These are phyloP conservation scores for Boletus patriciae DNA, from an alignment of 768 basidiomycete genomes.

Conservation along the genomic window DNA sequence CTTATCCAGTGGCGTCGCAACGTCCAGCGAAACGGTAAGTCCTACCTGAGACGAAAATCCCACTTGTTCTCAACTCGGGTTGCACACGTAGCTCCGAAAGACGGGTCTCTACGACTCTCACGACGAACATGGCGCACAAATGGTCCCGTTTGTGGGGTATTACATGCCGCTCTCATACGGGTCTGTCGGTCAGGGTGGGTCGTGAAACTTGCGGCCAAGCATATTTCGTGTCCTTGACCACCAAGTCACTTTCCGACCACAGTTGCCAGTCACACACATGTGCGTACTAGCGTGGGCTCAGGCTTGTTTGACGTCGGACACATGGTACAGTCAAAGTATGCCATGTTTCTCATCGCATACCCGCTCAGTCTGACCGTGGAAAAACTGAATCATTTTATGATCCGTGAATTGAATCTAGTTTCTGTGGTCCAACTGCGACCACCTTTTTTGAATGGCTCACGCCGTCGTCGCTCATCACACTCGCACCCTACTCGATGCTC, in stretches of 20 bases:
- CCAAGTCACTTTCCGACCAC: slow-evolving; percentile 4
- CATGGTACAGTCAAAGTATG: slow-evolving; percentile 92
- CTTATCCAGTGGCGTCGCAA: slow-evolving; percentile 18
- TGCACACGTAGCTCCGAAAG: slow-evolving; percentile 43
- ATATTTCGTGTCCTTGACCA: slow-evolving; percentile 15
- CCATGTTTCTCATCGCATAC: neutral
- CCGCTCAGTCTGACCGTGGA: neutral
- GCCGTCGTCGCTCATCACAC: slow-evolving; percentile 72
- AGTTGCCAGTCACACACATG: slow-evolving; percentile 92
- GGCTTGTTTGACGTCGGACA: slow-evolving; percentile 98
- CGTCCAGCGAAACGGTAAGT: slow-evolving; percentile 22
- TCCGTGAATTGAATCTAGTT: slow-evolving; percentile 57
- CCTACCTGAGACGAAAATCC: neutral
- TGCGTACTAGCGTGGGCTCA: slow-evolving; percentile 70
- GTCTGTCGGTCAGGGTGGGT: slow-evolving; percentile 72
- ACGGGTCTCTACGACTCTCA: slow-evolving; percentile 92
- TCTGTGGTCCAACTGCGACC: slow-evolving; percentile 75
- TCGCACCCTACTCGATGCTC: slow-evolving; percentile 79
- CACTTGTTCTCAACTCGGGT: neutral
- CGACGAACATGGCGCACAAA: slow-evolving; percentile 76
- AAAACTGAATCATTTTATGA: neutral
- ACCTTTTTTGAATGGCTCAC: slow-evolving; percentile 88
- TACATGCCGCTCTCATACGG: slow-evolving; percentile 92
- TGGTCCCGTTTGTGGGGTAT: slow-evolving; percentile 96
- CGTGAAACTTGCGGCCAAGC: too few species aligned